Base-by-base conservation (phyloP, 495 filamentous ascomycete genomes). In the Talaromyces ruber region DNA sequence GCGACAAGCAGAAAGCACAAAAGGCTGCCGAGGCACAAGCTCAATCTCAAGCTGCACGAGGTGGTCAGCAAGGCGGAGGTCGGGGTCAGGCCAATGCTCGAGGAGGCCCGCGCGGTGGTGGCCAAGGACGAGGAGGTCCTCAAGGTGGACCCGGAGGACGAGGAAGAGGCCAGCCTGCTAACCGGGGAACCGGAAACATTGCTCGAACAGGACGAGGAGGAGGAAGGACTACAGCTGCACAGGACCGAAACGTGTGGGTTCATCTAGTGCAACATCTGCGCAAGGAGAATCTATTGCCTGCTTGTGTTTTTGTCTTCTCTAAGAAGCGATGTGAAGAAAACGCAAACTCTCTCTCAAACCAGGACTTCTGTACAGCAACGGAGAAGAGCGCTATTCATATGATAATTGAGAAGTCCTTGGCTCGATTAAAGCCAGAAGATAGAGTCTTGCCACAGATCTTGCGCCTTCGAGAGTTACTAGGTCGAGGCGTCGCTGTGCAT, bases 311-410 rank as follows among this genome's bases (percentile, higher is more conserved):
- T 72, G 94, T 98, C 52, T 98, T 98, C 74, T 97, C 93, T 28
- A 98, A 98, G 79, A 96, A 90, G 72, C 81, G 94, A 59, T 98
- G 95, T 67, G 93, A 98, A 71, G 89, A 97, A 68, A 98, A 98
- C 70, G 94, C 95, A 9, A 91, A 98, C 66, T 92, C 94, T 0
- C 79, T 98, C 22, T 92, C 89, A 63, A 97, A 95, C 66, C 88
- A 95, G 61, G 95, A 98, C 74, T 97, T 93, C 69, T 93, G 86
- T 71, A 96, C 87, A 21, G 90, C 92, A 8, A 82, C 86, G 5
- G 95, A 98, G 76, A 97, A 97, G 84, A 98, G 94, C 69, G 83
- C 88, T 34, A 93, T 92, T 53, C 95, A 98, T 68, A 97, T 98
- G 91, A 93, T 91, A 51, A 92, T 98, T 57, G 93, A 98, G 72